A percentile compares a stretch with the other conserved stretches of the same genome.
phyloP scores from a whole-genome alignment of 202 grass and related monocot genomes.

The Setaria viridis region DNA sequence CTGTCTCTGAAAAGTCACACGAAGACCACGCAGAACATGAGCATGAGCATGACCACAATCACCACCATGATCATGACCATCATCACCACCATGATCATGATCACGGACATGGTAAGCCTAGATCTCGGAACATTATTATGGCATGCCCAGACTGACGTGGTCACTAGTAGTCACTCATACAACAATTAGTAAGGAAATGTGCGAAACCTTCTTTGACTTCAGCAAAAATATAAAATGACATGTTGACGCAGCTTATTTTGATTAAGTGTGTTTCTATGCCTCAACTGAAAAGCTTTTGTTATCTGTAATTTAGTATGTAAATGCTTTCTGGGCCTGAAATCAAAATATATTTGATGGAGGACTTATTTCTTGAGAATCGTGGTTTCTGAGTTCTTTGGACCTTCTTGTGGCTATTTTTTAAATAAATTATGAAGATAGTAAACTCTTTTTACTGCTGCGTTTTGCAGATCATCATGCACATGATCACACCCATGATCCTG shows the following conservation, averaged over 20 bases:
- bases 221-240: not conserved
- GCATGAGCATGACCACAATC: slow-evolving; percentile 53
- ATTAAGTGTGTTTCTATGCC: slow-evolving; percentile 20
- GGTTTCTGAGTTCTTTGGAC: not conserved
- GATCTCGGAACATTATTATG: slow-evolving; percentile 39
- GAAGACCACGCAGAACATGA: slow-evolving; percentile 64
- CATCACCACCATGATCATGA: slow-evolving; percentile 72
- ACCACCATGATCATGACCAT: slow-evolving; percentile 48
- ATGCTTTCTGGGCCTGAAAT: not conserved
- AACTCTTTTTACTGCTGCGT: slow-evolving; percentile 29
- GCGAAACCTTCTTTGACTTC: not conserved
- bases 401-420: not conserved
- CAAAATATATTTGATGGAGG: not conserved
- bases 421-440: slow-evolving; percentile 26
- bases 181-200: not conserved
- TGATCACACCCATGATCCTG: slow-evolving; percentile 97
- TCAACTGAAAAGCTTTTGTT: not conserved
- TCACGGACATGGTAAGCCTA: slow-evolving; percentile 74
- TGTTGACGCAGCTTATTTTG: not conserved
- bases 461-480: slow-evolving; percentile 84
- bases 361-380: not conserved
- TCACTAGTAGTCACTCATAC: not conserved
- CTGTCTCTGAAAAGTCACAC: slow-evolving; percentile 77
- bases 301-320: slow-evolving; percentile 1
- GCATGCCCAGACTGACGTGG: not conserved